phyloP scores from a whole-genome alignment of 805 yeast genomes.

The Saccharomycopsis sp. region DNA sequence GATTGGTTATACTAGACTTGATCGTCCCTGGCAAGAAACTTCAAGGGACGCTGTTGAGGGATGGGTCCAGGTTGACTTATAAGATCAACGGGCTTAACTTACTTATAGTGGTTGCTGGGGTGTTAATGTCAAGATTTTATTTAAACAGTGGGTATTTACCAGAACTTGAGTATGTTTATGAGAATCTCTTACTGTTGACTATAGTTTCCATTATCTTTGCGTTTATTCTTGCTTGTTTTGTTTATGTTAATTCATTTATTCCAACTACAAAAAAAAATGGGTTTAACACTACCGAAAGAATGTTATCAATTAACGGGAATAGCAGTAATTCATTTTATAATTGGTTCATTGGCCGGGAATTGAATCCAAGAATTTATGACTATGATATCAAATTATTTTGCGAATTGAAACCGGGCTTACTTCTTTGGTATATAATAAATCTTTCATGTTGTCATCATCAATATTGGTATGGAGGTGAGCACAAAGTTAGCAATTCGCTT shows the following conservation, averaged over 20 bases:
- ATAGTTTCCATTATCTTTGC: constrained; percentile 60
- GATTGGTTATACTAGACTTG: constrained; percentile 55
- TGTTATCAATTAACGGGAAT: constrained; percentile 84
- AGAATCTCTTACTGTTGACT: constrained; percentile 59
- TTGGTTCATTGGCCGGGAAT: constrained; percentile 96
- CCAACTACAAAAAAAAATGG: constrained; percentile 49
- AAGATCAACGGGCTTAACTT: constrained; percentile 75
- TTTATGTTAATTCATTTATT: constrained; percentile 61
- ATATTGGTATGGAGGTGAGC: constrained; percentile 50
- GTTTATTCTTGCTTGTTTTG: constrained; percentile 50
- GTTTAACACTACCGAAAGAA: constrained; percentile 50
- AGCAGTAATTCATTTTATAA: constrained; percentile 70
- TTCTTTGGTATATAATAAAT: constrained; percentile 77
- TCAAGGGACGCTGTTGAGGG: constrained; percentile 67
- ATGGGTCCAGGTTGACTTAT: constrained; percentile 63
- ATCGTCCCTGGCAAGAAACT: constrained; percentile 57
- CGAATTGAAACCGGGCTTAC: constrained; percentile 91
- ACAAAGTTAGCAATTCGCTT: constrained; percentile 64
- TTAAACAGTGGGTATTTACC: constrained; percentile 53
- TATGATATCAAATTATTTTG: constrained; percentile 90
- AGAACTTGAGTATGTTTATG: constrained; percentile 71
- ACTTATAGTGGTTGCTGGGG: constrained; percentile 29
- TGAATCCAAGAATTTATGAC: constrained; percentile 67
- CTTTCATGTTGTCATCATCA: constrained; percentile 78
- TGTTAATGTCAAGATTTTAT: constrained; percentile 46